Evolutionary conservation across 164 flowering plant genomes (phyloP), one percentile per base, ranked within the genome.

Genomic region (Aristolochia fimbriata): DNA sequence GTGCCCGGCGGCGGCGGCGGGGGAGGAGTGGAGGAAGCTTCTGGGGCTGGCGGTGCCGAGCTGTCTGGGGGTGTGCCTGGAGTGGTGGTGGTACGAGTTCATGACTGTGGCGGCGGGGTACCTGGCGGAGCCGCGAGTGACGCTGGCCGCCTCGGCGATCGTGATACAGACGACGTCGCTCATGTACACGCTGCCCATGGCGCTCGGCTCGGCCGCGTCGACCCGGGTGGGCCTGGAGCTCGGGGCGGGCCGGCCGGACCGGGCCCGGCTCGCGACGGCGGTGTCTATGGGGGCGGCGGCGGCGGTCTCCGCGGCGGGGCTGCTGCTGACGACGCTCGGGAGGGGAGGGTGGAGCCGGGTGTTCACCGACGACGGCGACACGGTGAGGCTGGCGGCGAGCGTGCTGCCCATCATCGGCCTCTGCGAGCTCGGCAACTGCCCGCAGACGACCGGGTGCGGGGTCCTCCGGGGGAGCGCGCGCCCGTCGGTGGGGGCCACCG

Each of bases 41-140:
- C 68, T 92, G 10, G 33, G 73, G 43, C 74, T 87, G 1, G 76
- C 94, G 0, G 53, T 84, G 31, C 88, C 87, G 1, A 92, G 93
- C 50, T 89, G 97, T 24, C 50, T 92, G n/a, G 89, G 70, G 0
- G 90, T 92, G 9, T 92, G 98, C 54, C 61, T 89, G 15, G 98
- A 92, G 57, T 92, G 98, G 98, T 92, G 98, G 98, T 92, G 98
- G 98, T 92, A 92, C 62, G 98, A 92, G 71, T 62, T 92, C 70
- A 86, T 89, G 96, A 89, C 90, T 6, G 71, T 89, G 41, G 68
- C 83, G 2, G 84, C 96, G 0, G 98, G 98, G 0, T 92, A 89
- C 51, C 83, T 92, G 0, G 24, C 53, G 1, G 69, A 78, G 13
- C 98, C 98, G 4, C 71, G 61, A 0, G 76, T 77, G 0, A 76